Base-by-base conservation (phyloP, 192 early-diverging fungal genomes). In the Rhizoclosmatium sp. region DNA sequence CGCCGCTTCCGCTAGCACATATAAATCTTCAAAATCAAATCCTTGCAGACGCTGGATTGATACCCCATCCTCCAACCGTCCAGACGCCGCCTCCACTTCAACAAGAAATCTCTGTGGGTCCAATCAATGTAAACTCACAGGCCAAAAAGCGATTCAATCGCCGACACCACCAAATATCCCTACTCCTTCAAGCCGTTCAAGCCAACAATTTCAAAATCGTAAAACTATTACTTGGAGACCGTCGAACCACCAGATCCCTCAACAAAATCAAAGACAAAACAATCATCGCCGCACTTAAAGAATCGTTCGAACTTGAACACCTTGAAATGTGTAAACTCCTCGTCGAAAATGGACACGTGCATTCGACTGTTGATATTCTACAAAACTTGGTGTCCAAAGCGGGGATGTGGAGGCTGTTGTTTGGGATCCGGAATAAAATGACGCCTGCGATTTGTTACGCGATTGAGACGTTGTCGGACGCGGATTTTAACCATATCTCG, bases 111-210 rank as follows among this genome's bases (percentile, higher is more conserved):
- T 16, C 51, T 12, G 51, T 47, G 23, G 44, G 21, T 42, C 41
- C 45, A 54, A 31, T 42, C 71, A 31, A 31, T 31, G 0, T 31
- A 31, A 14, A 39, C 75, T 58, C 81, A 31, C 19, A 82, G 16
- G 4, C 69, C 65, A 10, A 47, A 47, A n/a, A 59, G 72, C 21
- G 59, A 46, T 62, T 40, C 60, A 9, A n/a, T 65, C 61, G 23
- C 21, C 40, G 59, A 19, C 68, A 47, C 71, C 7, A 75, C 9
- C 67, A 76, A 72, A 59, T 78, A n/a, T 39, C 79, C 9, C 49
- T 82, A 0, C 62, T 82, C 2, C 65, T 72, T 70, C 82, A 82
- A 68, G 82, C 82, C 7, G 82, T 82, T 9, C 69, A 66, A 56
- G 78, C 77, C 14, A 82, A 81, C 41, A 70, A 82, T 59, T 41